Evolutionary conservation across 1,284 basidiomycete species (phyloP).

Genomic region (Chondrostereum purpureum): DNA sequence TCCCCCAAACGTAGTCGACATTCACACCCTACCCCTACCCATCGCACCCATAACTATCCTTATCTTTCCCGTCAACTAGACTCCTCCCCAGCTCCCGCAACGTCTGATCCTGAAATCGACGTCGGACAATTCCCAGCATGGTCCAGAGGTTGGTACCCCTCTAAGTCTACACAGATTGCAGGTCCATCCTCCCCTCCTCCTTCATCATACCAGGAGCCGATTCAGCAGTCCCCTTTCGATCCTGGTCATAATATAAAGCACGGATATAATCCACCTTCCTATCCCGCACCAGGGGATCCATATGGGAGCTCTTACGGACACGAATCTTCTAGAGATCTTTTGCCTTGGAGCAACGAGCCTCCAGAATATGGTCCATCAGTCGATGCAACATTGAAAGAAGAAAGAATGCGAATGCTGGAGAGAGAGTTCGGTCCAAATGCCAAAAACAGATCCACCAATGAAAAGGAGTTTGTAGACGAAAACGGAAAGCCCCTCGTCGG

Average conservation of each 20-base stretch:
- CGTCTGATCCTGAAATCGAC: conserved; percentile 41
- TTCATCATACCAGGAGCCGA: conserved; percentile 28
- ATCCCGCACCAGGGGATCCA: conserved; percentile 17
- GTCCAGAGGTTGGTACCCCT: conserved; percentile 52
- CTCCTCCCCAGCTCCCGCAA: conserved; percentile 15
- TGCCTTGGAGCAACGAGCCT: conserved; percentile 44
- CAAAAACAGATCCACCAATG: conserved; percentile 21
- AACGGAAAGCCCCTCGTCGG: conserved; percentile 46
- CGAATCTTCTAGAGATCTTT: conserved; percentile 31
- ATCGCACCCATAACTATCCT: conserved; percentile 17
- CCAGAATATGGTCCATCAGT: conserved; percentile 34
- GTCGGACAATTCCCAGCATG: conserved; percentile 56
- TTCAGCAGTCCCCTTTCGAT: conserved; percentile 31
- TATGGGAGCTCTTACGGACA: conserved; percentile 26
- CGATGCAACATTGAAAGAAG: conserved; percentile 50
- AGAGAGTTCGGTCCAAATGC: conserved; percentile 47
- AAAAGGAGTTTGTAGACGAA: conserved; percentile 31
- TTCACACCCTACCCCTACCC: conserved; percentile 16
- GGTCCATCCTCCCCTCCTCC: conserved; percentile 20
- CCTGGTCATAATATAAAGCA: conserved; percentile 27
- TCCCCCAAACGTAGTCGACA: conserved; percentile 17
- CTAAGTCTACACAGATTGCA: conserved; percentile 17
- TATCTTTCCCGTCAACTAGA: conserved; percentile 12
- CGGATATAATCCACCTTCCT: conserved; percentile 18
- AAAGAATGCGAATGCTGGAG: conserved; percentile 63